phyloP scores from a whole-genome alignment of 2,329 filamentous ascomycete genomes.

The Penicillium sp. region DNA sequence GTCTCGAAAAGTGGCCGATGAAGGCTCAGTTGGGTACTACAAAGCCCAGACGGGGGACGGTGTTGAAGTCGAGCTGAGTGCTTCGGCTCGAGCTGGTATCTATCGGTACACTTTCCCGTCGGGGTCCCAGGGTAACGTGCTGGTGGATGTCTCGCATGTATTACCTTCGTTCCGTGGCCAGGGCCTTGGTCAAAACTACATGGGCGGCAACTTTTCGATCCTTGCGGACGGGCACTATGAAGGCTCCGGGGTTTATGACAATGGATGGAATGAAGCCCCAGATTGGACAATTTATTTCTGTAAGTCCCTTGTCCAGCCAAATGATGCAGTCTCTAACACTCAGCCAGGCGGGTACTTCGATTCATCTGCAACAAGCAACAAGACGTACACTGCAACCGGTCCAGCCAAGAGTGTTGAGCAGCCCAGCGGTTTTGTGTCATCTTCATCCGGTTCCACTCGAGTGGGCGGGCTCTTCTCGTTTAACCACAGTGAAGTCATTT shows the following conservation, averaged over 20 bases:
- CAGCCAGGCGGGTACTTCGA: slow-evolving; percentile 62
- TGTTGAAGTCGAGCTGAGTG: slow-evolving; percentile 58
- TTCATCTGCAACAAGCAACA: slow-evolving; percentile 30
- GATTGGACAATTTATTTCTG: slow-evolving; percentile 45
- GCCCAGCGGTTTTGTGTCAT: slow-evolving; percentile 29
- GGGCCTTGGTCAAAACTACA: slow-evolving; percentile 61
- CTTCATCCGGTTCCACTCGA: slow-evolving; percentile 47
- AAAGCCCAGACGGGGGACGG: slow-evolving; percentile 55
- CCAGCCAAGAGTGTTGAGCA: slow-evolving; percentile 29
- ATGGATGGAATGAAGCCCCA: slow-evolving; percentile 65
- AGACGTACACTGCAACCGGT: slow-evolving; percentile 28
- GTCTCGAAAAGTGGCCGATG: slow-evolving; percentile 51
- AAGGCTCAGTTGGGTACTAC: slow-evolving; percentile 62
- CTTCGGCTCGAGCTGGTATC: slow-evolving; percentile 51
- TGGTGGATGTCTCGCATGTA: slow-evolving; percentile 67
- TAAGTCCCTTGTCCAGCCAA: slow-evolving; percentile 6
- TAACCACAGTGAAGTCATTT: slow-evolving; percentile 46
- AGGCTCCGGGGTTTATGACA: slow-evolving; percentile 62
- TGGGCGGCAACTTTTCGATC: slow-evolving; percentile 58
- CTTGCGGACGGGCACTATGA: slow-evolving; percentile 55
- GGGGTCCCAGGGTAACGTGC: slow-evolving; percentile 43
- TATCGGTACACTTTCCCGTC: slow-evolving; percentile 60
- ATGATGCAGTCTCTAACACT: background rate
- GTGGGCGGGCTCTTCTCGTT: slow-evolving; percentile 55
- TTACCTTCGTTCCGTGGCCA: slow-evolving; percentile 61